These are phyloP conservation scores for Boletales sp. DNA, from an alignment of 768 basidiomycete genomes.

Conservation along the genomic window DNA sequence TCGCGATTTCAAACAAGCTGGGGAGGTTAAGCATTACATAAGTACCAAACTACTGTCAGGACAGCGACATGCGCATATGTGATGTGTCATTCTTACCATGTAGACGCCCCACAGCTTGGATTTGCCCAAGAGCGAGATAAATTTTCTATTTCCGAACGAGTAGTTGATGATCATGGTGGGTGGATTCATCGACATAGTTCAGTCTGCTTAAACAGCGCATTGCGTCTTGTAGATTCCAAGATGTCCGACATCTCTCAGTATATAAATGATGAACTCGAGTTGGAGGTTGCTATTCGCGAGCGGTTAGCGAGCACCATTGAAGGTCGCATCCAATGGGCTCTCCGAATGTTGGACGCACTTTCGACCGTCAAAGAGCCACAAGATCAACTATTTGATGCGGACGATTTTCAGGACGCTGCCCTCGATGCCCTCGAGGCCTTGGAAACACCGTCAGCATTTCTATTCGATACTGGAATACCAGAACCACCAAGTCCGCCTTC, in stretches of 20 bases:
- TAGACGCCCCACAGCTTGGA: constrained; percentile 12
- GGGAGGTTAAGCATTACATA: too few relatives aligned
- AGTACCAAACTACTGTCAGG: neutral
- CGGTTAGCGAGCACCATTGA: constrained; percentile 40
- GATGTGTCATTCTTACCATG: constrained; percentile 8
- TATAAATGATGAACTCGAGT: constrained; percentile 37
- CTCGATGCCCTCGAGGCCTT: constrained; percentile 40
- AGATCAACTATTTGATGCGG: constrained; percentile 19
- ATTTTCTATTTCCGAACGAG: constrained; percentile 6
- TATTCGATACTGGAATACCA: constrained; percentile 28
- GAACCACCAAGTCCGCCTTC: constrained; percentile 25
- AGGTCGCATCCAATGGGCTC: constrained; percentile 45
- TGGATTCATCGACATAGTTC: neutral
- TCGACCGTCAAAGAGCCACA: constrained; percentile 14
- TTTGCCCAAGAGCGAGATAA: constrained; percentile 7
- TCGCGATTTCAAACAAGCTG: too few relatives aligned
- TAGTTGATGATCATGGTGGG: constrained; percentile 18
- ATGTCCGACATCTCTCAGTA: constrained; percentile 11
- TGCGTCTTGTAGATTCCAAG: constrained; percentile 9
- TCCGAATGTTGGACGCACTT: constrained; percentile 37
- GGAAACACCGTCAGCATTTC: constrained; percentile 36
- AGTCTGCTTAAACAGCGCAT: neutral
- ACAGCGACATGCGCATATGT: constrained; percentile 16
- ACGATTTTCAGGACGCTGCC: constrained; percentile 39
- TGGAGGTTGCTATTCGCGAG: constrained; percentile 42